Evolutionary conservation across 768 basidiomycete species (phyloP), one percentile per base, ranked within the genome.

Genomic region (Mycena rebaudengoi): DNA sequence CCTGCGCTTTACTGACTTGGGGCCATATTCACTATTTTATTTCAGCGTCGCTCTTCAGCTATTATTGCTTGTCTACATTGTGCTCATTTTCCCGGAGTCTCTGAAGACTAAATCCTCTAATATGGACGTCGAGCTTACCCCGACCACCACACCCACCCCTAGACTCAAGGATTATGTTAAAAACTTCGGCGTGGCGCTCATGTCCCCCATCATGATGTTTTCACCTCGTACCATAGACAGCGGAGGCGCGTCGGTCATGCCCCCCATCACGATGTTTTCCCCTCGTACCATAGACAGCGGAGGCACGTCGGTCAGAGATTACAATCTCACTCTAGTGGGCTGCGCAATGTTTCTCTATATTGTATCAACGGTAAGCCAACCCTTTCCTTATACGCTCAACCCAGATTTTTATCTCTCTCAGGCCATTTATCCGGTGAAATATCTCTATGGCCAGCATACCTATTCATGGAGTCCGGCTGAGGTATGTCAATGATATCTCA

Each of bases 391-490:
- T 45, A n/a, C 39, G 18, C 21, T 35, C 35, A 50, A 18, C 49
- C n/a, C 45, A 60, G 26, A 43, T 48, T 67, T 62, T 41, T 54
- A 33, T 16, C 55, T 35, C 10, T 23, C 23, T 1, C 60, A 90
- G 85, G 92, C 91, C 18, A 75, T 94, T 1, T 90, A 88, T 74
- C 88, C 87, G 53, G 80, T 90, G 61, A 94, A 94, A 74, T 93
- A 92, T 67, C 76, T 94, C 33, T 95, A 93, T 64, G 91, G 89
- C 0, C 86, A 87, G 67, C 89, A 92, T 70, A 78, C 89, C 11
- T 93, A 89, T 69, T 73, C 78, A 12, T 93, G 92, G 92, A 83
- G 81, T 14, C 83, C 90, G 12, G 85, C 85, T 35, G 80, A 88
- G 80, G 85, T 74, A 69, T 39, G 72, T 70, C 20, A n/a, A n/a